These are phyloP conservation scores for Solanum medicagineum DNA, from an alignment of 257 asterid species.

Conservation along the genomic window DNA sequence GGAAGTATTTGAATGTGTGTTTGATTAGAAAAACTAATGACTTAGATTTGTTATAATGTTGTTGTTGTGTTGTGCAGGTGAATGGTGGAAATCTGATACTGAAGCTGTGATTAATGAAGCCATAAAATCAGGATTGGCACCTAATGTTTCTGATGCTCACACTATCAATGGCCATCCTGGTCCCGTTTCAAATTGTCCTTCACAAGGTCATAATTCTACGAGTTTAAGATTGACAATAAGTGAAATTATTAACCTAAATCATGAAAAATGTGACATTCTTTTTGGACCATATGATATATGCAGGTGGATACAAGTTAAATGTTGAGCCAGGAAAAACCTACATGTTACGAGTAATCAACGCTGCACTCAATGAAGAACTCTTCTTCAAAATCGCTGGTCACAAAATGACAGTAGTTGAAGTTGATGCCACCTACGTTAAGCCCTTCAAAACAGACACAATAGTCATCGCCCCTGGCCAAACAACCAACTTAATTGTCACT, in stretches of 20 bases:
- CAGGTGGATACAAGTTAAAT: conserved; percentile 53
- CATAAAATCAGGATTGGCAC: conserved; percentile 57
- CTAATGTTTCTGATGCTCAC: conserved; percentile 92
- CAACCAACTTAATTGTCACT: conserved; percentile 59
- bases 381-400: conserved; percentile 92
- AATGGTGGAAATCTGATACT: conserved; percentile 97
- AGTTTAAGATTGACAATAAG: neutral
- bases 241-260: neutral
- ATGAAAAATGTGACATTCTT: neutral
- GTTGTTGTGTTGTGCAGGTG: conserved; percentile 25
- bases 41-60: neutral
- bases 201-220: conserved; percentile 19
- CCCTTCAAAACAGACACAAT: conserved; percentile 77
- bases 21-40: neutral
- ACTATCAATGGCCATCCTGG: conserved; percentile 90
- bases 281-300: neutral
- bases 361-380: conserved; percentile 94
- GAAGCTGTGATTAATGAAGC: conserved; percentile 80
- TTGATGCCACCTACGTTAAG: conserved; percentile 79
- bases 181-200: conserved; percentile 32
- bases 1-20: neutral
- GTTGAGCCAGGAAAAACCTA: conserved; percentile 67
- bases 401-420: conserved; percentile 75
- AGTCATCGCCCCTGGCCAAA: conserved; percentile 78
- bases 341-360: conserved; percentile 75